Base-by-base conservation (phyloP, 306 rosid species). In the Clitoria ternatea region DNA sequence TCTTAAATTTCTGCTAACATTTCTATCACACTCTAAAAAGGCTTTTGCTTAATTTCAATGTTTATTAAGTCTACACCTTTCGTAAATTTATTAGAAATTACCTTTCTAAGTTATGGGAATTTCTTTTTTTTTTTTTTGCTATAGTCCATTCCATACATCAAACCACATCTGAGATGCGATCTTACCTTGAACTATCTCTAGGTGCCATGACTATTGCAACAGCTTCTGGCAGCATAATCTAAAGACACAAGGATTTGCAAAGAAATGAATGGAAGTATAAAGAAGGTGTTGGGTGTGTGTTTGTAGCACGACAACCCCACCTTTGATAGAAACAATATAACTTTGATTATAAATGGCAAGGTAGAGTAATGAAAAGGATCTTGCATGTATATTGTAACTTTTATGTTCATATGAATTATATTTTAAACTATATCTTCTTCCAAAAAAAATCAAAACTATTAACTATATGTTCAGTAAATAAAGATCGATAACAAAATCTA, bases 161-260 rank as follows among this genome's bases (percentile, higher is more conserved):
- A 79, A 35, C 56, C 29, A 72, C n/a, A 35, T 39, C 61, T 11
- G 47, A 45, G 30, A 45, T 73, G 63, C 57, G 71, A 57, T 52
- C 85, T 82, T 84, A 94, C 96, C 88, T 90, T 18, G 90, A 62
- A 66, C 81, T 81, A 80, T 89, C 98, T 70, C 17, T 78, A 36
- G 98, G 98, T 4, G 98, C 98, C 98, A 94, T 94, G 80, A 94
- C 97, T 76, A 94, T 90, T 24, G 98, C 98, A 56, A 94, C 97
- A 64, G 98, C 49, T 84, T 94, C 98, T 2, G 97, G 98, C 88
- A 90, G 82, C 98, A 94, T 94, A 73, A 90, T 89, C 98, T 94
- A 76, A 77, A 69, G 54, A 43, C 50, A 70, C 17, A 53, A 65
- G 66, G 45, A 75, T 37, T 61, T 53, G 35, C 52, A 35, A 48